These are phyloP conservation scores for Wickerhamomyces mucosus DNA, from an alignment of 805 yeast genomes.

Conservation along the genomic window DNA sequence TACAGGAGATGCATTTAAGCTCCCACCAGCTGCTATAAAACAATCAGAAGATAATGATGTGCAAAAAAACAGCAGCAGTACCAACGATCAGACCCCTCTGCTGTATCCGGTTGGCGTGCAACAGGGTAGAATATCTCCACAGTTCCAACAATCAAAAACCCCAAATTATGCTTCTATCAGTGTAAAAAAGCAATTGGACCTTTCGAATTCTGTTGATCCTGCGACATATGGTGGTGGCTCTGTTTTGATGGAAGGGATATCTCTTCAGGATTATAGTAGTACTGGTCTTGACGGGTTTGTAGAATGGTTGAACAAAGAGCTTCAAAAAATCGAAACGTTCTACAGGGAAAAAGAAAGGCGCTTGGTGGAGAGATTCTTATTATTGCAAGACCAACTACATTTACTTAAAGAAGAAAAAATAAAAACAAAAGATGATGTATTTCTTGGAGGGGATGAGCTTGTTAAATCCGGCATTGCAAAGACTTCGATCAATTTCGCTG, in stretches of 20 bases:
- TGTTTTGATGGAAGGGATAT: constrained; percentile 3
- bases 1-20: constrained; percentile 5
- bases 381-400: constrained; percentile 60
- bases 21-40: constrained; percentile 18
- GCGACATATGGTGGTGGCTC: constrained; percentile 15
- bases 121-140: no score
- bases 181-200: no score
- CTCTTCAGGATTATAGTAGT: constrained; percentile 16
- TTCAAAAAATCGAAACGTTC: constrained; percentile 50
- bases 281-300: constrained; percentile 41
- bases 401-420: constrained; percentile 48
- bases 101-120: no score
- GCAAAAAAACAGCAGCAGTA: background rate
- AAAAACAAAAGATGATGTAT: constrained; percentile 12
- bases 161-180: no score
- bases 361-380: constrained; percentile 45
- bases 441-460: constrained; percentile 6
- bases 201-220: constrained; percentile 1
- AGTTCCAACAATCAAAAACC: no score
- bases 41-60: constrained; percentile 1
- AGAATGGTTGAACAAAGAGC: constrained; percentile 59
- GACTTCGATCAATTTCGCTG: constrained; percentile 12
- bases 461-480: constrained; percentile 10
- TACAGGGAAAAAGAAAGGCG: constrained; percentile 52
- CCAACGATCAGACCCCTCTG: constrained; percentile 18